Percentiles rank a stretch among this genome's conserved stretches.
Evolutionary conservation across 768 basidiomycete species (phyloP).

Genomic region (Russula abietina): DNA sequence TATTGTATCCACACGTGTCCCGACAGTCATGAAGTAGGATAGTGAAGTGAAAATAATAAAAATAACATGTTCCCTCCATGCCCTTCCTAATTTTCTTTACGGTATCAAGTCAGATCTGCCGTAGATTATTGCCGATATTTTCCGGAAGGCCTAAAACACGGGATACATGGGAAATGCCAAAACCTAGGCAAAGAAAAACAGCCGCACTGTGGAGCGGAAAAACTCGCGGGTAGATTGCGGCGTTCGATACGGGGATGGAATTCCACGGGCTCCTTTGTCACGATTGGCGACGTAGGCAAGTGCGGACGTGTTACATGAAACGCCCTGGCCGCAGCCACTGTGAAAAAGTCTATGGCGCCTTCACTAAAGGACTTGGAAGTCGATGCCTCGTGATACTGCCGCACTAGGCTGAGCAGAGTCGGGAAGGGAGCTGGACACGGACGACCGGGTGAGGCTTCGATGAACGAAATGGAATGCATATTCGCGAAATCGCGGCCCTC

Average conservation of each 20-base stretch:
- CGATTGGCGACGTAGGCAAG: not conserved
- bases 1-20: too few species aligned
- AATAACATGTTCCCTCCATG: not conserved
- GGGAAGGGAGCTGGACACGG: conserved; percentile 4
- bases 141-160: not conserved
- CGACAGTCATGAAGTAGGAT: not conserved
- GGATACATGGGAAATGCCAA: not conserved
- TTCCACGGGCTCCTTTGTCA: not conserved
- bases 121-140: not conserved
- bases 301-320: conserved; percentile 5
- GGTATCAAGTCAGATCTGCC: not conserved
- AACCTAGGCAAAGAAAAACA: not conserved
- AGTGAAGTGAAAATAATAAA: not conserved
- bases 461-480: conserved; percentile 3
- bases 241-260: not conserved
- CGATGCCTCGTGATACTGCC: conserved; percentile 2
- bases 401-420: conserved; percentile 6
- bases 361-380: conserved; percentile 1
- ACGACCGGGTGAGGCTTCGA: conserved; percentile 2
- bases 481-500: conserved; percentile 8
- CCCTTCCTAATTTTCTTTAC: not conserved
- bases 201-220: not conserved
- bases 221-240: not conserved
- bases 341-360: conserved; percentile 12
- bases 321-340: conserved; percentile 16